Base-by-base conservation (phyloP, 352 stramenopile species). In the Globisporangium cederbergense region DNA sequence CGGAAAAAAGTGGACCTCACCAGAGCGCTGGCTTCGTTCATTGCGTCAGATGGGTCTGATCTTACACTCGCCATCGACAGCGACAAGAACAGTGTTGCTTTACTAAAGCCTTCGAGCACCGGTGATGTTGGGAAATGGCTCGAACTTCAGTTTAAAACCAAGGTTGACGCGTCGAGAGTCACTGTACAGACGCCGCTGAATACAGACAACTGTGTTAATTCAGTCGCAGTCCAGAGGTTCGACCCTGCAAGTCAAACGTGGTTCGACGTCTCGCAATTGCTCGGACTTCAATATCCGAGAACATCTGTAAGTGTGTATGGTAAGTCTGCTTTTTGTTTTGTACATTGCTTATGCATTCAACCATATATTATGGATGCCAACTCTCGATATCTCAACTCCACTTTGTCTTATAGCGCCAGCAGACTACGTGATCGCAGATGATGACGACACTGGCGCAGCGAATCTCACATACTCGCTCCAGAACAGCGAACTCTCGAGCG, bases 121-220 rank as follows among this genome's bases (percentile, higher is more conserved):
- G 32, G 20, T 16, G 47, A 60, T 22, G 49, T 52, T 4, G 62
- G 58, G 14, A 65, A 72, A 63, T 78, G 72, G 72, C 52, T 78
- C 6, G 69, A 76, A 20, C 40, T 78, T 32, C 36, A 60, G 18
- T 74, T 78, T 28, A 66, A 53, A 16, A 60, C 38, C 22, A 30
- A 42, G 25, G 65, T 78, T 20, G 65, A 69, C 18, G 72, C 72
- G 9, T 74, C 68, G 4, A 76, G 75, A 68, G 65, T 78, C 11
- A 51, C 67, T 32, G 8, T 76, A 4, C 55, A 78, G 47, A 76
- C 68, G 0, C 45, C 54, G 8, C 62, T 54, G n/a, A 43, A 42
- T 11, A n/a, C 58, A 1, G 63, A 68, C 8, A 42, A 75, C 40
- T 75, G 62, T 22, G 61, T 72, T 20, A 56, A 47, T 1, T 14